Conservation (phyloP, 2,329 filamentous ascomycete genomes). For the Hypoxylon sp. region DNA sequence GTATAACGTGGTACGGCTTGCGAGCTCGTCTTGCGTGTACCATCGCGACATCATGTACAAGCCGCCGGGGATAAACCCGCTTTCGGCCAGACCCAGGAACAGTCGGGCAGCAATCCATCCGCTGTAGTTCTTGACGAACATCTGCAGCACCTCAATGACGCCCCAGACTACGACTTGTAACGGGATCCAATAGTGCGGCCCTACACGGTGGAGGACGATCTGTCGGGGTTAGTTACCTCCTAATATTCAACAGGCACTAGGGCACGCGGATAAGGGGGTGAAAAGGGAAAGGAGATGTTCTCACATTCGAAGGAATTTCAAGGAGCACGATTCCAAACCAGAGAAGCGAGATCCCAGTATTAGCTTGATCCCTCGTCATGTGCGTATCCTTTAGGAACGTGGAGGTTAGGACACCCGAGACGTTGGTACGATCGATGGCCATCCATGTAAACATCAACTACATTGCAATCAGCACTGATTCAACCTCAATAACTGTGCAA, state of each 20-base stretch:
- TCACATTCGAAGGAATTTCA: constrained; percentile 45
- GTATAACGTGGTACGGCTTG: constrained; percentile 43
- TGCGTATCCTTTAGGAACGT: constrained; percentile 39
- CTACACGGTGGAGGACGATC: constrained; percentile 44
- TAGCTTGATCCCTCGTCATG: constrained; percentile 46
- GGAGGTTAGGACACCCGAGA: constrained; percentile 47
- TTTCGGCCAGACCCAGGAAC: constrained; percentile 42
- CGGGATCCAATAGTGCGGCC: constrained; percentile 45
- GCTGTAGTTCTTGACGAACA: constrained; percentile 36
- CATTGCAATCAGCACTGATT: not conserved
- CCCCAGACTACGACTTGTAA: constrained; percentile 45
- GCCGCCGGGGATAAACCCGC: constrained; percentile 44
- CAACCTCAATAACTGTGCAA: too few relatives aligned
- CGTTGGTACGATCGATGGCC: constrained; percentile 47
- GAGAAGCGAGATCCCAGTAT: constrained; percentile 45
- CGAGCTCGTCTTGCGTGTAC: constrained; percentile 45
- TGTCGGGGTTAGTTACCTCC: constrained; percentile 20
- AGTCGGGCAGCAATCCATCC: constrained; percentile 43
- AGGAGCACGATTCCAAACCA: constrained; percentile 46
- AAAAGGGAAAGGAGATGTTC: not conserved
- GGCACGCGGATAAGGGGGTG: not conserved
- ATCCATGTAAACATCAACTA: constrained; percentile 49
- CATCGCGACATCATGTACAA: constrained; percentile 43
- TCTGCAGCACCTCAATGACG: constrained; percentile 40
- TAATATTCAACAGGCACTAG: not conserved